Evolutionary conservation across 257 asterid species (phyloP), one percentile per base, ranked within the genome.

Genomic region (Solanum tarapatanum): DNA sequence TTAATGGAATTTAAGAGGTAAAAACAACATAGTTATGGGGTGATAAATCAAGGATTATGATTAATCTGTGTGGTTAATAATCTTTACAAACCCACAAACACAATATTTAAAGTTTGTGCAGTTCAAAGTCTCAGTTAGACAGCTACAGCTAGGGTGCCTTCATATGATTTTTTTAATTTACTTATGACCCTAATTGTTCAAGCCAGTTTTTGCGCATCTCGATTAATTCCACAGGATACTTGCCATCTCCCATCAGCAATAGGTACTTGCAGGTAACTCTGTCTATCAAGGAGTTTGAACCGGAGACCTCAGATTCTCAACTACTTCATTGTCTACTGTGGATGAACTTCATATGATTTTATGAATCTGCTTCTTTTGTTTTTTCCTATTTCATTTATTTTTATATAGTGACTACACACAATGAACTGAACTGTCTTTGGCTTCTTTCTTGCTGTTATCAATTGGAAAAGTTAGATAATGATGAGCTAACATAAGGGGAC

Each of bases 141-240:
- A 76, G 23, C 83, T 51, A 51, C 23, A 51, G 3, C 23, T 51
- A 16, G 62, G 6, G 62, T 16, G 62, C 23, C 62, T 51, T 51
- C 62, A 51, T 51, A 51, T 51, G 62, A 16, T 51, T 16, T 51
- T 41, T 41, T 41, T 0, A 41, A 51, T 5, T 51, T 51, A 51
- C 0, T 51, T 51, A 51, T 51, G 23, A 51, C 8, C 23, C 1
- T 51, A 17, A 51, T 51, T 43, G 14, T 51, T 51, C 3, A 6
- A 51, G 3, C 0, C 62, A 17, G 0, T 1, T 51, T 51, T 51
- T 7, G 3, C 3, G 7, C n/a, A 17, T 7, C 3, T 51, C 1
- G 0, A 6, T 17, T 17, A 51, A 17, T 17, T 2, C 0, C 4
- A 51, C 1, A 1, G 8, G 23, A 51, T 51, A 48, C 3, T 2